Evolutionary conservation across 2,329 filamentous ascomycete genomes (phyloP).

Genomic region (Claviceps sp.): DNA sequence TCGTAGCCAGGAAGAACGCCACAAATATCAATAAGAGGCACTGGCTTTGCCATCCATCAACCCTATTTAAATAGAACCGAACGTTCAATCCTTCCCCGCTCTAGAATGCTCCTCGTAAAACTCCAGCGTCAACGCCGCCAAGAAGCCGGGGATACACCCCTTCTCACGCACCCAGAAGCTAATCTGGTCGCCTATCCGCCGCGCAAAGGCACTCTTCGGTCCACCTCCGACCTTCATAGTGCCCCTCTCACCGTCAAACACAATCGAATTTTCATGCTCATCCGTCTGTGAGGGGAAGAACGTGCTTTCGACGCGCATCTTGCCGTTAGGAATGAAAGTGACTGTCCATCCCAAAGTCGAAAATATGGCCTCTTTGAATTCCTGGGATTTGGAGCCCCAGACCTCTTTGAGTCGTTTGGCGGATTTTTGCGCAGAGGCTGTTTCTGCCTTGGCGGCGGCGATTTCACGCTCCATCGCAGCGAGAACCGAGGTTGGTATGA

Average conservation of each 20-base stretch:
- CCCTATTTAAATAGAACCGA: not conserved
- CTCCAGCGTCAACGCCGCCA: conserved; percentile 82
- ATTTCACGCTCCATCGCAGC: conserved; percentile 65
- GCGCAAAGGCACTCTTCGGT: conserved; percentile 72
- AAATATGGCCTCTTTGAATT: conserved; percentile 92
- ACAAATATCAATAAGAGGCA: not conserved
- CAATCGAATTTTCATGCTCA: conserved; percentile 59
- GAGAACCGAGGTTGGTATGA: conserved; percentile 66
- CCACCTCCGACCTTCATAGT: conserved; percentile 98
- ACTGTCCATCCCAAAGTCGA: conserved; percentile 88
- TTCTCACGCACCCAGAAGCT: conserved; percentile 93
- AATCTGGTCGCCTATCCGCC: conserved; percentile 73
- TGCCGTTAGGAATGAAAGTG: conserved; percentile 92
- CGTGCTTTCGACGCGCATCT: conserved; percentile 79
- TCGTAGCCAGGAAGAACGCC: not conserved
- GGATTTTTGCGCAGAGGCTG: conserved; percentile 66
- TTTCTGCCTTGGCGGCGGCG: conserved; percentile 54
- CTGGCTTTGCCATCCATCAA: not conserved
- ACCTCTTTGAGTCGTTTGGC: conserved; percentile 81
- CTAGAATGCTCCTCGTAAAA: conserved; percentile 62
- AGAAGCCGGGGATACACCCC: conserved; percentile 84
- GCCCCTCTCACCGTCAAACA: conserved; percentile 86
- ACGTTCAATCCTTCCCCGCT: conserved; percentile 1
- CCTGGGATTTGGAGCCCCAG: conserved; percentile 77
- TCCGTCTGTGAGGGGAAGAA: conserved; percentile 60